These are phyloP conservation scores for Hyphopichia khmerensis DNA, from an alignment of 1,139 yeast species.

Conservation along the genomic window DNA sequence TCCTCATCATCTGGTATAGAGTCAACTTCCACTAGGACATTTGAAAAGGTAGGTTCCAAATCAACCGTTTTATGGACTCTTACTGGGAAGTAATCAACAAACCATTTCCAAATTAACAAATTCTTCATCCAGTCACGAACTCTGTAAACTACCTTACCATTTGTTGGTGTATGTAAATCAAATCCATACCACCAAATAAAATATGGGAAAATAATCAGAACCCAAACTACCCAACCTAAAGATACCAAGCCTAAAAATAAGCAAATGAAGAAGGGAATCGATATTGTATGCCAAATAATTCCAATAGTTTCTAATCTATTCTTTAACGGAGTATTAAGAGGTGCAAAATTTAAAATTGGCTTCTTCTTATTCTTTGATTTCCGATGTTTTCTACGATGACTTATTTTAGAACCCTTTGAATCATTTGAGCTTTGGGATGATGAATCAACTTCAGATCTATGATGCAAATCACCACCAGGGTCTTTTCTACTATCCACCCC, in stretches of 20 bases:
- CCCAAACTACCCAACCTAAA: slow-evolving; percentile 73
- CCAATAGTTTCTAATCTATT: slow-evolving; percentile 70
- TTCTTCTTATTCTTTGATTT: slow-evolving; percentile 3
- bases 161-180: slow-evolving; percentile 64
- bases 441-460: not conserved
- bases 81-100: slow-evolving; percentile 80
- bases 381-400: not conserved
- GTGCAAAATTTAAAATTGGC: slow-evolving; percentile 40
- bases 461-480: not conserved
- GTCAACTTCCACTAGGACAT: slow-evolving; percentile 23
- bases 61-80: slow-evolving; percentile 68
- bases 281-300: slow-evolving; percentile 73
- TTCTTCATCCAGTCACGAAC: slow-evolving; percentile 59
- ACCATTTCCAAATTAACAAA: slow-evolving; percentile 66
- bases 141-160: slow-evolving; percentile 65
- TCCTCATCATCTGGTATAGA: slow-evolving; percentile 39
- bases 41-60: slow-evolving; percentile 71
- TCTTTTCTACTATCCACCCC: not conserved
- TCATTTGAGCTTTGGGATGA: not conserved
- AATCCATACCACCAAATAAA: slow-evolving; percentile 59
- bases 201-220: slow-evolving; percentile 52
- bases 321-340: slow-evolving; percentile 52
- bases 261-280: slow-evolving; percentile 61
- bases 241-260: slow-evolving; percentile 54
- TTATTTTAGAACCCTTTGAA: not conserved